Evolutionary conservation across 1,139 yeast species (phyloP).

Genomic region (Candida freyschussii): DNA sequence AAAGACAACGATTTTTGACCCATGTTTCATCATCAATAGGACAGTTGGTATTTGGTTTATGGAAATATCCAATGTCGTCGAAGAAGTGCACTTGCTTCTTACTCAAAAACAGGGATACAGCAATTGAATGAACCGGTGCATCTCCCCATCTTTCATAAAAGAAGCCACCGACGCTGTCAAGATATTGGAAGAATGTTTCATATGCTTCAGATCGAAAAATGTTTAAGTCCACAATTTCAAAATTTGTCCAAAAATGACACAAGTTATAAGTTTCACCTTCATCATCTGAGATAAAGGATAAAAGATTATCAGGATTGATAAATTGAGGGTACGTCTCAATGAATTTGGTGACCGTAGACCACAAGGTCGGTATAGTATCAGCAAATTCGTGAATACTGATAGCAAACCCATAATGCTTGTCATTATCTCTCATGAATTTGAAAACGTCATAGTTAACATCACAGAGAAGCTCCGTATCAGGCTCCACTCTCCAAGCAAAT

Average conservation of each 20-base stretch:
- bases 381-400: slow-evolving; percentile 58
- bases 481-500: slow-evolving; percentile 77
- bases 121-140: slow-evolving; percentile 62
- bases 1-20: slow-evolving; percentile 44
- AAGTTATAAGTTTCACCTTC: slow-evolving; percentile 48
- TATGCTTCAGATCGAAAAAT: slow-evolving; percentile 51
- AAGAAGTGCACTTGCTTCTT: slow-evolving; percentile 48
- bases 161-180: slow-evolving; percentile 54
- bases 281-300: slow-evolving; percentile 46
- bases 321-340: slow-evolving; percentile 42
- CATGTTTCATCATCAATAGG: slow-evolving; percentile 45
- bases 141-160: slow-evolving; percentile 71
- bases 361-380: slow-evolving; percentile 54
- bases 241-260: slow-evolving; percentile 72
- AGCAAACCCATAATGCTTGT: slow-evolving; percentile 64
- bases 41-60: slow-evolving; percentile 56
- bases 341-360: slow-evolving; percentile 52
- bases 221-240: slow-evolving; percentile 56
- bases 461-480: slow-evolving; percentile 60
- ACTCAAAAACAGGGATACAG: slow-evolving; percentile 45
- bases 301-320: slow-evolving; percentile 42
- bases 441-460: slow-evolving; percentile 67
- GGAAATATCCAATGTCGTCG: slow-evolving; percentile 53
- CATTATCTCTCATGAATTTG: slow-evolving; percentile 54
- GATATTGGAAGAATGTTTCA: slow-evolving; percentile 40